Evolutionary conservation across 768 basidiomycete species (phyloP).

Genomic region (Boletus rufocinnamomeus): DNA sequence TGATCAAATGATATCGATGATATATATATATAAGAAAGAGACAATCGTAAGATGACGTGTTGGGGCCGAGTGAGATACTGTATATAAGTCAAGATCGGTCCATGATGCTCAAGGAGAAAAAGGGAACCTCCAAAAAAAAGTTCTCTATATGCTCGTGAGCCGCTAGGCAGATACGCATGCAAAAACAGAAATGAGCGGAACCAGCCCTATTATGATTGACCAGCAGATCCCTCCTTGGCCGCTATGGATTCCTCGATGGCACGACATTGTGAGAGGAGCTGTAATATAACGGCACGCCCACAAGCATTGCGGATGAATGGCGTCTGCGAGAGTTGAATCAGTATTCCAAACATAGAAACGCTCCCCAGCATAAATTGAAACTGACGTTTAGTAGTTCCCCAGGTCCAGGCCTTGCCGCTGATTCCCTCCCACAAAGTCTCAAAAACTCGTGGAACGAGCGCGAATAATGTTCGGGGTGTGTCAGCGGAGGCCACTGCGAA

Average conservation of each 20-base stretch:
- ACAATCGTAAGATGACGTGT: not conserved
- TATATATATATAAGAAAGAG: not conserved
- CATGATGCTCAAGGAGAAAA: not conserved
- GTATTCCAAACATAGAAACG: not conserved
- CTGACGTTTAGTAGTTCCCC: slow-evolving; percentile 60
- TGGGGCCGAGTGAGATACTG: not conserved
- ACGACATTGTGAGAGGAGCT: slow-evolving; percentile 66
- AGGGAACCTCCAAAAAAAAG: not conserved
- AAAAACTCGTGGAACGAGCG: slow-evolving; percentile 75
- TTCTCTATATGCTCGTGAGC: not conserved
- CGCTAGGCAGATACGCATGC: too few species aligned
- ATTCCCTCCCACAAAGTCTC: slow-evolving; percentile 62
- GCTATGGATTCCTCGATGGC: slow-evolving; percentile 55
- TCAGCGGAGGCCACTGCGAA: slow-evolving; percentile 65
- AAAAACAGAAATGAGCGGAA: not conserved
- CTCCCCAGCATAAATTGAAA: not conserved
- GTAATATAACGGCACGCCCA: slow-evolving; percentile 65
- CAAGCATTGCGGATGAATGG: slow-evolving; percentile 68
- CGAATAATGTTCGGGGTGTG: slow-evolving; percentile 60
- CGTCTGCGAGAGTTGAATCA: slow-evolving; percentile 41
- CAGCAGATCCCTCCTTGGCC: slow-evolving; percentile 13
- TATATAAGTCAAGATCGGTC: slow-evolving; percentile 3
- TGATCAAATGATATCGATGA: slow-evolving; percentile 2
- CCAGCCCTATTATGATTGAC: not conserved
- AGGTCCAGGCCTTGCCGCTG: slow-evolving; percentile 55